Base-by-base conservation (phyloP, 2,329 filamentous ascomycete species). In the Bipolaris gigantea region DNA sequence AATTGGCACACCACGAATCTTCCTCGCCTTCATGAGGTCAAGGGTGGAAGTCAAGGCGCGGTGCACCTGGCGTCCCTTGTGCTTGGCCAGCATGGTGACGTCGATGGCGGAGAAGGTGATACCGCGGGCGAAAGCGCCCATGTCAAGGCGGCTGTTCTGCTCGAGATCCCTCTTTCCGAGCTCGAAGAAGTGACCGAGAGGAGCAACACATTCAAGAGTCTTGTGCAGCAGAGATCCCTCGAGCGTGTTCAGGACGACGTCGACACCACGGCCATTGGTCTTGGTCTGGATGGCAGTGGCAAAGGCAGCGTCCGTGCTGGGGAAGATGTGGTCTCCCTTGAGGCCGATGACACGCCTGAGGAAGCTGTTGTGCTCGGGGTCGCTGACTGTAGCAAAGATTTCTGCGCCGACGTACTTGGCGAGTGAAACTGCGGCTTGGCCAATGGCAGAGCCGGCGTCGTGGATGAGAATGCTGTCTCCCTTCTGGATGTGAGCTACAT, bases 201-300 rank as follows among this genome's bases (percentile, higher is more conserved):
- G 50, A 1, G 78, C 78, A 1, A 82, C 67, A 39, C 77, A 79
- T 7, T 70, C 57, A 77, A 76, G 83, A 0, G 74, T 78, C 1
- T 73, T 73, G 18, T 60, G 46, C 1, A 73, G 53, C 7, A 62
- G 39, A 8, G 71, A 63, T 15, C 70, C 70, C 13, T 57, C 43
- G 5, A 73, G 53, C 4, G 65, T 66, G 35, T 73, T 73, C 2
- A 73, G 42, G 2, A 74, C 63, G 1, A 73, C 41, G 53, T 76
- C 74, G 13, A 76, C 70, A 2, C 74, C 74, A 1, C 51, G 41
- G 9, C 67, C 67, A 9, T 64, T 53, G 0, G 73, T 76, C 2
- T 38, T 50, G 2, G 39, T 13, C 49, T 64, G 53, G 15, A 75
- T 43, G 7, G 54, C 61, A 0, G 48, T n/a, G 0, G 42, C 39